Evolutionary conservation across 176 grass and related monocot species (phyloP).

Genomic region (Cocos nucifera): DNA sequence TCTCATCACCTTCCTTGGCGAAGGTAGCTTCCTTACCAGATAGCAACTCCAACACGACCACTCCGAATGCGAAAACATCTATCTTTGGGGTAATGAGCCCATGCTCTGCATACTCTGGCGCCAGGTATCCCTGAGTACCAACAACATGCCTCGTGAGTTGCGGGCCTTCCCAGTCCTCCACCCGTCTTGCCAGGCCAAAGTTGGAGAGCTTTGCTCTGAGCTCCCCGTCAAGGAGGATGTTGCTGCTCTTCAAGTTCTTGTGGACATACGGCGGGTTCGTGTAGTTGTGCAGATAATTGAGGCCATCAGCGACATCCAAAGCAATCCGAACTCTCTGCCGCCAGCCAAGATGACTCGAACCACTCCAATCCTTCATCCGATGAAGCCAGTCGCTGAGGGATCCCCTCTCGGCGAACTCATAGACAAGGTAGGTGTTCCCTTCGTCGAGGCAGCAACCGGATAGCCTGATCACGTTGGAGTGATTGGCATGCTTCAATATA

Average conservation of each 20-base stretch:
- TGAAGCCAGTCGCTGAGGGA: constrained; percentile 72
- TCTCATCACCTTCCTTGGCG: constrained; percentile 9
- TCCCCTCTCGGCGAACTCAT: constrained; percentile 57
- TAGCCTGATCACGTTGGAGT: constrained; percentile 55
- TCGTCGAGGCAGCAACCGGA: constrained; percentile 64
- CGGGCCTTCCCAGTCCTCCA: constrained; percentile 12
- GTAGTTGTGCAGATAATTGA: constrained; percentile 83
- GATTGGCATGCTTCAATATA: constrained; percentile 65
- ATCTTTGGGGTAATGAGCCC: constrained; percentile 64
- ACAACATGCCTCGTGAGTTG: constrained; percentile 68
- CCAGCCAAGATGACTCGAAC: constrained; percentile 26
- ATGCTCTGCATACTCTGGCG: constrained; percentile 74
- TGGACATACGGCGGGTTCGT: constrained; percentile 58
- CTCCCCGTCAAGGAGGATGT: constrained; percentile 55
- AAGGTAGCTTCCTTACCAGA: constrained; percentile 61
- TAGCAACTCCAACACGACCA: constrained; percentile 66
- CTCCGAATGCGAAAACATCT: constrained; percentile 78
- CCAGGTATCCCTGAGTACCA: constrained; percentile 70
- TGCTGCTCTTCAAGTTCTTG: constrained; percentile 72
- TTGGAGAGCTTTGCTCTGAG: constrained; percentile 56
- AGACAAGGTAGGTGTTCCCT: constrained; percentile 65
- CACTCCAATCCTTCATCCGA: not conserved
- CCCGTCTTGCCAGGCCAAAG: constrained; percentile 55
- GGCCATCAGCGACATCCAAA: constrained; percentile 52
- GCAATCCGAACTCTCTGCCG: constrained; percentile 53